Evolutionary conservation across 306 rosid genomes (phyloP).

Genomic region (Pterocarpus santalinus): DNA sequence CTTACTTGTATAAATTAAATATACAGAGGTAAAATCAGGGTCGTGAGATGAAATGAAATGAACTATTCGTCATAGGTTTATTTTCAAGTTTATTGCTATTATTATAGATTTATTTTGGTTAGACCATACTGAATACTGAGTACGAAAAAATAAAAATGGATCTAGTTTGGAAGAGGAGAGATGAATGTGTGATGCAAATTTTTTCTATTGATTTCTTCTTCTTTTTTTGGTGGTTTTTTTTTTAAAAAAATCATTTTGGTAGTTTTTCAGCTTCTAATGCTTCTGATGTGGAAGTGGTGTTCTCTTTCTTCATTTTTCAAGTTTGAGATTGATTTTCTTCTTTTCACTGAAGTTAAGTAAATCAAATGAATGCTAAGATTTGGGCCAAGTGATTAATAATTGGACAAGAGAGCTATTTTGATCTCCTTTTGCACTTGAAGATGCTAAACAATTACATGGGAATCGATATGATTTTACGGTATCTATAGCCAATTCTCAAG

Average conservation of each 20-base stretch:
- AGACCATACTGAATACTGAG: not conserved
- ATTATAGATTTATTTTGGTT: not conserved
- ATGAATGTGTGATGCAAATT: not conserved
- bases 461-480: slow-evolving; percentile 18
- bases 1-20: not conserved
- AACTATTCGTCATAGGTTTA: slow-evolving; percentile 8
- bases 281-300: not conserved
- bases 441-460: not conserved
- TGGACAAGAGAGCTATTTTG: slow-evolving; percentile 17
- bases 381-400: slow-evolving; percentile 5
- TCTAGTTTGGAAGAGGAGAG: not conserved
- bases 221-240: too few relatives aligned
- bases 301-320: not conserved
- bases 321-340: slow-evolving; percentile 1
- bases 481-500: not conserved
- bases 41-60: slow-evolving; percentile 22
- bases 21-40: not conserved
- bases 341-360: not conserved
- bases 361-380: slow-evolving; percentile 10
- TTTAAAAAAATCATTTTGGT: not conserved
- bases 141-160: too few relatives aligned
- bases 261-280: slow-evolving; percentile 16
- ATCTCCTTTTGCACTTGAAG: slow-evolving; percentile 12
- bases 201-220: not conserved
- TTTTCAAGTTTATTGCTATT: slow-evolving; percentile 29